These are phyloP conservation scores for Penicillium ucsense DNA, from an alignment of 495 filamentous ascomycete species.

Conservation along the genomic window DNA sequence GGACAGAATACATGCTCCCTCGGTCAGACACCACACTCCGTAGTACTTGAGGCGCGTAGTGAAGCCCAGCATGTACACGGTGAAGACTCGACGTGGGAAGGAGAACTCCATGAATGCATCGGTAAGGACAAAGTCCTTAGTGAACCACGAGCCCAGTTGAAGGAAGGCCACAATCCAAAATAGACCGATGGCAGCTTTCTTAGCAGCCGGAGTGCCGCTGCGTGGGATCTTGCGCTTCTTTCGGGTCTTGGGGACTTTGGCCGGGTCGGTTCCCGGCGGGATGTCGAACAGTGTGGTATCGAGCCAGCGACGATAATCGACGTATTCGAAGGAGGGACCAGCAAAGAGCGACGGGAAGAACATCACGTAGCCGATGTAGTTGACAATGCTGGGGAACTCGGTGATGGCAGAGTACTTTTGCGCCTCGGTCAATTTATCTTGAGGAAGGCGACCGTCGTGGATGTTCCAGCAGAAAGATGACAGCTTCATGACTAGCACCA, in stretches of 20 bases:
- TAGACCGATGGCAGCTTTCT: slow-evolving; percentile 62
- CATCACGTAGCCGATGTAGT: slow-evolving; percentile 82
- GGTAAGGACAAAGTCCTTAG: slow-evolving; percentile 46
- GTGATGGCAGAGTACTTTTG: slow-evolving; percentile 75
- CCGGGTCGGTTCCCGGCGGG: slow-evolving; percentile 64
- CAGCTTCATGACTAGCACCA: slow-evolving; percentile 99
- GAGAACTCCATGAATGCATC: slow-evolving; percentile 53
- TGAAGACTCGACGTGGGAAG: slow-evolving; percentile 61
- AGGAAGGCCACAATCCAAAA: slow-evolving; percentile 74
- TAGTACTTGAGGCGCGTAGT: slow-evolving; percentile 85
- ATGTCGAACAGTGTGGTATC: slow-evolving; percentile 91
- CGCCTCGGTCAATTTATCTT: slow-evolving; percentile 69
- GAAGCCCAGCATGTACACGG: slow-evolving; percentile 74
- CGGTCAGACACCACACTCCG: slow-evolving; percentile 85
- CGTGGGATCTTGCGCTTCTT: slow-evolving; percentile 93
- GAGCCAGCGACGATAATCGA: slow-evolving; percentile 86
- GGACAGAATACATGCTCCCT: slow-evolving; percentile 89
- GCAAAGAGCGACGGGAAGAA: slow-evolving; percentile 88
- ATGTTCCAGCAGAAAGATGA: slow-evolving; percentile 96
- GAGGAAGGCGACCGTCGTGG: slow-evolving; percentile 73
- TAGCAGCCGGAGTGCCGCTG: slow-evolving; percentile 74
- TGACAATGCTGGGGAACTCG: slow-evolving; percentile 60
- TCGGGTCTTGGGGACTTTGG: slow-evolving; percentile 71
- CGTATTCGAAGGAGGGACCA: slow-evolving; percentile 88
- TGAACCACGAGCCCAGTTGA: slow-evolving; percentile 60